Evolutionary conservation across 305 asterid genomes (phyloP).

Genomic region (Fraxinus angustifolia): DNA sequence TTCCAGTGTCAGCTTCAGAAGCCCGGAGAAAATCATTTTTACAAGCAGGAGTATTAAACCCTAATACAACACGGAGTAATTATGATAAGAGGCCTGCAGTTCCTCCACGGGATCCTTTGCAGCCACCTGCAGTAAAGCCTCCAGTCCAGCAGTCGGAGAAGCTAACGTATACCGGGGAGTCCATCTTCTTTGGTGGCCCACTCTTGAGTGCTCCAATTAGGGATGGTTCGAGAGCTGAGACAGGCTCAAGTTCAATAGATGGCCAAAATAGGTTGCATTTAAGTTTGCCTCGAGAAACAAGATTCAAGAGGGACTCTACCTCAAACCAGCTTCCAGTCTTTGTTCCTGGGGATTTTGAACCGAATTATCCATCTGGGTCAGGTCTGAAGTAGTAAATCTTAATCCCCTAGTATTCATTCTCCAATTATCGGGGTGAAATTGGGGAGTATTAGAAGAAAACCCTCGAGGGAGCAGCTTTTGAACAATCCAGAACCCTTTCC

Average conservation of each 20-base stretch:
- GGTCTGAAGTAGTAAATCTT: conserved; percentile 37
- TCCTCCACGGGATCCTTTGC: conserved; percentile 38
- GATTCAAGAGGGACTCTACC: conserved; percentile 67
- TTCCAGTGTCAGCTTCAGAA: conserved; percentile 70
- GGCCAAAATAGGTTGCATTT: conserved; percentile 41
- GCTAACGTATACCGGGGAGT: conserved; percentile 67
- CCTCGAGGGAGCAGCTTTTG: conserved; percentile 28
- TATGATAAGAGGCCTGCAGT: conserved; percentile 42
- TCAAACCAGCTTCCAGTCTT: conserved; percentile 94
- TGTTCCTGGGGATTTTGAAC: conserved; percentile 62
- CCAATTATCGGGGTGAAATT: not conserved
- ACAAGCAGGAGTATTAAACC: conserved; percentile 30
- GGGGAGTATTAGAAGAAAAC: conserved; percentile 41
- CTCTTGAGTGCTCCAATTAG: conserved; percentile 63
- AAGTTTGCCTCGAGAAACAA: conserved; percentile 49
- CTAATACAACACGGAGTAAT: conserved; percentile 34
- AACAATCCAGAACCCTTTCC: conserved; percentile 49
- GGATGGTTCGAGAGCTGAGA: conserved; percentile 46
- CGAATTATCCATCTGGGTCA: conserved; percentile 44
- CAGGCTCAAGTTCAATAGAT: conserved; percentile 40
- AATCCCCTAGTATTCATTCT: conserved; percentile 13
- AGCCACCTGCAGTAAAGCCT: conserved; percentile 32
- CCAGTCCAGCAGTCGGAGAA: conserved; percentile 56
- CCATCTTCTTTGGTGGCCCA: conserved; percentile 95
- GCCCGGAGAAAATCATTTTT: conserved; percentile 46